Evolutionary conservation across 1,284 basidiomycete genomes (phyloP).

Genomic region (Mrakiaceae sp.): DNA sequence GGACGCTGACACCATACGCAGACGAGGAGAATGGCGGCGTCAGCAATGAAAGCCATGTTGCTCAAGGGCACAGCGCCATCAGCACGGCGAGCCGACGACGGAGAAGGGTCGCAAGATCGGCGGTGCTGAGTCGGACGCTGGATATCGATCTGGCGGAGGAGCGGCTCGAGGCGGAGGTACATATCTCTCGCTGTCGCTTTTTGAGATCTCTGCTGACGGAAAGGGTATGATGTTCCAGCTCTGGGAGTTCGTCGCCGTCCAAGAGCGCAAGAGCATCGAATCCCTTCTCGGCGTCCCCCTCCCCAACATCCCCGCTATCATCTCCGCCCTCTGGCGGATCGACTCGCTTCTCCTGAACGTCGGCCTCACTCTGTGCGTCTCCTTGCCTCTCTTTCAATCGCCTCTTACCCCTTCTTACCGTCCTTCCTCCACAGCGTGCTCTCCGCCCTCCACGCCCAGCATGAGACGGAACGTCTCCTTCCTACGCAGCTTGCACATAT

Average conservation of each 20-base stretch:
- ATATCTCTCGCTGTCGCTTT: too few species aligned
- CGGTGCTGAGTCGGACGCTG: background rate
- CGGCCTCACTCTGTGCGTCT: constrained; percentile 13
- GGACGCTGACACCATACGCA: background rate
- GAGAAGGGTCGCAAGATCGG: background rate
- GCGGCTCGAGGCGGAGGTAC: background rate
- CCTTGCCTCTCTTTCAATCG: background rate
- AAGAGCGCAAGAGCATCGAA: constrained; percentile 14
- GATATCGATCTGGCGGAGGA: background rate
- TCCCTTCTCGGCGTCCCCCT: constrained; percentile 15
- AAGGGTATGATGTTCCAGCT: constrained; percentile 1
- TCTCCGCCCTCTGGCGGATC: constrained; percentile 16
- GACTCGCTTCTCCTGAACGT: constrained; percentile 13
- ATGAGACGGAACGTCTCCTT: background rate
- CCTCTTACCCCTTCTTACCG: background rate
- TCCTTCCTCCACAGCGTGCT: background rate
- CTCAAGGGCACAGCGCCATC: background rate
- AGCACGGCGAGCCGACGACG: background rate
- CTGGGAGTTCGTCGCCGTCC: constrained; percentile 10
- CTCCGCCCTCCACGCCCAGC: background rate
- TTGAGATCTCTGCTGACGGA: too few species aligned
- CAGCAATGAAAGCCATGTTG: background rate
- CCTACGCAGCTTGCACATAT: background rate
- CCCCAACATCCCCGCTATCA: constrained; percentile 15
- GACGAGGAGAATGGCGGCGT: background rate